Percentiles rank a stretch among this genome's conserved stretches.
Conservation (phyloP, 805 yeast genomes). For the Sugiyamaella lignohabitans region DNA sequence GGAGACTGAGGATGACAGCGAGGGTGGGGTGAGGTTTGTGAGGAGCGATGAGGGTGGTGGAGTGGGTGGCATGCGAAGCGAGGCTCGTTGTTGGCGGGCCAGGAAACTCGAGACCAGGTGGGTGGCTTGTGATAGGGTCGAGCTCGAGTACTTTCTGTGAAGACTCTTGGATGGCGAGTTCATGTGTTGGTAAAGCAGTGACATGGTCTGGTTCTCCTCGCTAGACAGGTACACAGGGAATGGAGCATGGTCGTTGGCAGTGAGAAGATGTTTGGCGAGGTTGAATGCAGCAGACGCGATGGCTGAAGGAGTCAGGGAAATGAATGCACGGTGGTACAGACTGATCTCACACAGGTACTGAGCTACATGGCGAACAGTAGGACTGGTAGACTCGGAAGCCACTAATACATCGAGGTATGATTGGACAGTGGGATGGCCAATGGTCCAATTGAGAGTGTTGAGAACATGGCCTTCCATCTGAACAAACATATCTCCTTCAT, state of each 20-base stretch:
- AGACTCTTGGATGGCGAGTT: conserved; percentile 33
- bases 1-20: conserved; percentile 28
- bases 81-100: conserved; percentile 20
- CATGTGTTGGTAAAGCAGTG: conserved; percentile 32
- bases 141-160: conserved; percentile 34
- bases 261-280: conserved; percentile 21
- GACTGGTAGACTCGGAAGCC: conserved; percentile 15
- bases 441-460: conserved; percentile 64
- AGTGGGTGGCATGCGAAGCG: conserved; percentile 15
- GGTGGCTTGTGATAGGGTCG: conserved; percentile 29
- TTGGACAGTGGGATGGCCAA: conserved; percentile 55
- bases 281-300: conserved; percentile 32
- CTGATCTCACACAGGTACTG: conserved; percentile 36
- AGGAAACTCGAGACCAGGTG: conserved; percentile 29
- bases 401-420: conserved; percentile 35
- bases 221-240: conserved; percentile 13
- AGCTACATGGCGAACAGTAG: conserved; percentile 25
- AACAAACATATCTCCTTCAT: conserved; percentile 53
- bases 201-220: conserved; percentile 28
- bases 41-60: conserved; percentile 21
- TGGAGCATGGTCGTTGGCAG: conserved; percentile 11
- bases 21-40: conserved; percentile 32
- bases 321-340: conserved; percentile 30
- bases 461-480: conserved; percentile 78
- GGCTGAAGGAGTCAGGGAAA: conserved; percentile 28